Percentiles rank a stretch among this genome's conserved stretches.
Conservation (phyloP, 495 filamentous ascomycete genomes). For the Trichoderma gamsii region DNA sequence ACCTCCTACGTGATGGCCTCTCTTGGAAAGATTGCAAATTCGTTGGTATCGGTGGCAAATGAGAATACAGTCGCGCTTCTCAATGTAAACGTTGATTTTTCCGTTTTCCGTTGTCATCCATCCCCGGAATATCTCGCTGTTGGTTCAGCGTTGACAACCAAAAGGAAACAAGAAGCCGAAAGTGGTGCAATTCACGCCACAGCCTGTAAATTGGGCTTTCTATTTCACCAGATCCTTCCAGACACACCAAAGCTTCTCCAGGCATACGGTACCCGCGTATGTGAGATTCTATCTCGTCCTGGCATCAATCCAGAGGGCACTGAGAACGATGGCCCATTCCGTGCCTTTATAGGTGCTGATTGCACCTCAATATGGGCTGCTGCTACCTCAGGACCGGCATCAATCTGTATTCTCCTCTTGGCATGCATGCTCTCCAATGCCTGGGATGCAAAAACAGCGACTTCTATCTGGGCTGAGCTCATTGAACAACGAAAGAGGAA, state of each 20-base stretch:
- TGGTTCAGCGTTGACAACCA: slow-evolving; percentile 21
- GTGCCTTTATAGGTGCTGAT: slow-evolving; percentile 26
- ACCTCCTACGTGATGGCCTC: neutral
- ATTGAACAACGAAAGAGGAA: slow-evolving; percentile 17
- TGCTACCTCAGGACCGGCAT: slow-evolving; percentile 30
- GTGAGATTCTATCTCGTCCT: slow-evolving; percentile 23
- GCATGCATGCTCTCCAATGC: slow-evolving; percentile 35
- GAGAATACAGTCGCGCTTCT: slow-evolving; percentile 20
- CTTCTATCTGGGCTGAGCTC: slow-evolving; percentile 30
- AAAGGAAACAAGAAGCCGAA: slow-evolving; percentile 25
- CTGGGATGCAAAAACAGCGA: slow-evolving; percentile 27
- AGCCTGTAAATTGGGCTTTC: slow-evolving; percentile 27
- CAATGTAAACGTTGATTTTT: slow-evolving; percentile 30
- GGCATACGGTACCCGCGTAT: slow-evolving; percentile 26
- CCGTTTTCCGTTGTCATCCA: slow-evolving; percentile 25
- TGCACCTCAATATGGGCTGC: slow-evolving; percentile 33
- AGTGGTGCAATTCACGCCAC: slow-evolving; percentile 23
- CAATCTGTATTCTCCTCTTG: slow-evolving; percentile 32
- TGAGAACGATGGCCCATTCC: slow-evolving; percentile 17
- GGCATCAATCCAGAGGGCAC: neutral
- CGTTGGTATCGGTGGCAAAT: neutral
- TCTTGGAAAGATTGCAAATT: neutral
- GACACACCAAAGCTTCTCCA: slow-evolving; percentile 19
- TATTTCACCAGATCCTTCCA: slow-evolving; percentile 24
- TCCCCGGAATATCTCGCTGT: slow-evolving; percentile 26